A percentile compares a stretch with the other conserved stretches of the same genome.
These are phyloP conservation scores for Monotropa hypopitys DNA, from an alignment of 179 eudicot species.

Conservation along the genomic window DNA sequence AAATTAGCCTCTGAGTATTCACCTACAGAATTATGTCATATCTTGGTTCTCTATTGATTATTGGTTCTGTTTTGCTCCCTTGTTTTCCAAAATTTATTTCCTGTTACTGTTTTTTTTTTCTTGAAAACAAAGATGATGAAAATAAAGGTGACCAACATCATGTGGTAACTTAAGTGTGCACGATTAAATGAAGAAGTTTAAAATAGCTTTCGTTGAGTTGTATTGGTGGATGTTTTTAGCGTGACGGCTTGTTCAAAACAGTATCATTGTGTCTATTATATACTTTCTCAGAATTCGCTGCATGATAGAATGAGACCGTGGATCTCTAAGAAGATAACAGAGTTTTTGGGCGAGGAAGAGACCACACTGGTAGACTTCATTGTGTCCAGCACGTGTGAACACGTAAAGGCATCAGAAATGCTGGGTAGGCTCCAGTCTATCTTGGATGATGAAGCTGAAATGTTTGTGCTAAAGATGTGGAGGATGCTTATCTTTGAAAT, in stretches of 20 bases:
- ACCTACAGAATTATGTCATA: background rate
- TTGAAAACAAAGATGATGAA: background rate
- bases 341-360: conserved; percentile 91
- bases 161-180: background rate
- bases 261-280: background rate
- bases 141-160: background rate
- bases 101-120: background rate
- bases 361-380: conserved; percentile 77
- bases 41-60: background rate
- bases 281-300: conserved; percentile 46
- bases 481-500: conserved; percentile 96
- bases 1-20: background rate
- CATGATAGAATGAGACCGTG: conserved; percentile 93
- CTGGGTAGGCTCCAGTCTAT: conserved; percentile 69
- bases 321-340: conserved; percentile 88
- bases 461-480: conserved; percentile 99
- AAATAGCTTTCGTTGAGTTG: background rate
- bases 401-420: conserved; percentile 67
- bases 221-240: background rate
- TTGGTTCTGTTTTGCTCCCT: background rate
- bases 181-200: background rate
- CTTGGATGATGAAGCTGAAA: conserved; percentile 93
- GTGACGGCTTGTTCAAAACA: background rate
- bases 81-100: background rate
- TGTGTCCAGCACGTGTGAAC: conserved; percentile 61